Base-by-base conservation (phyloP, 257 asterid species). In the Penstemon eatonii region DNA sequence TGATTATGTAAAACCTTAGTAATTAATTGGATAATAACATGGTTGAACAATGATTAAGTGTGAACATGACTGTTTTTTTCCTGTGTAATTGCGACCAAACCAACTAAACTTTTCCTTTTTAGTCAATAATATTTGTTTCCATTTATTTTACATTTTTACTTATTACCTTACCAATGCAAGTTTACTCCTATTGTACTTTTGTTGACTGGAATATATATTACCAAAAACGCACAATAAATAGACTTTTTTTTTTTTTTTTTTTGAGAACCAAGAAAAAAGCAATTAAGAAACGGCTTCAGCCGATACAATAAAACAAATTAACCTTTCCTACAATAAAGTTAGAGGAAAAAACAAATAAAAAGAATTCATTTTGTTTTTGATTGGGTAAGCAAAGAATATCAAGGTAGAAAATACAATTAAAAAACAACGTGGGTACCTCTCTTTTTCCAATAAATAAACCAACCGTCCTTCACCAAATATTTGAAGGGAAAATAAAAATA, bases 391-490 rank as follows among this genome's bases (percentile, higher is more conserved):
- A 63, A 58, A 53, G 56, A 67, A 54, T 41, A 50, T 5, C 8
- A n/a, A 1, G 1, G 40, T 8, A 33, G 45, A 8, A 53, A 18
- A 6, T 19, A 55, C 2, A 40, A 12, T 15, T 25, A 25, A 25
- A 25, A 25, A 8, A 25, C n/a, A 63, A 63, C 68, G 68, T 63
- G 68, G 55, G 43, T 36, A 44, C 68, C 68, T 67, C 67, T 3
- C 39, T 56, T 62, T 60, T 19, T 46, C 62, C 63, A 66, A 68
- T 57, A 8, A 63, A 78, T 42, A 68, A 51, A 15, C 8, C 33
- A 56, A 44, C 60, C 68, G 64, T 56, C 51, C 55, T 44, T 33
- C 5, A 6, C 5, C 18, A 36, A 18, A n/a, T 59, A 37, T 6
- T 43, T 5, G 7, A n/a, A 44, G 54, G 52, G 51, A 5, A 40